Evolutionary conservation across 148 eudicot genomes (phyloP).

Genomic region (Cornus kousa): DNA sequence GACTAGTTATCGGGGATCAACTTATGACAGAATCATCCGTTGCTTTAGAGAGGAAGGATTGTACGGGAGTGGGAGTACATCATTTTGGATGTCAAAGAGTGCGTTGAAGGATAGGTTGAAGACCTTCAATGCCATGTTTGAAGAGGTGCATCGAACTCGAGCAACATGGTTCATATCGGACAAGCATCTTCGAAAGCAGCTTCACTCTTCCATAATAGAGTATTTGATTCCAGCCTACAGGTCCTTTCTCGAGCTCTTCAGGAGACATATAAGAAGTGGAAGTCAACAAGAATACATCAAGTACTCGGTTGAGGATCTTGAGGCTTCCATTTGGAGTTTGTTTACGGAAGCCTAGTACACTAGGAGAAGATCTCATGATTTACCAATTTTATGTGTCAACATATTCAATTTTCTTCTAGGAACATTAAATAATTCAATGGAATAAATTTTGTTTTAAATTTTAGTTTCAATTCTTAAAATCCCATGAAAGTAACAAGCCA

Average conservation of each 20-base stretch:
- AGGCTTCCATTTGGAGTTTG: constrained; percentile 63
- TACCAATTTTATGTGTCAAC: too few relatives aligned
- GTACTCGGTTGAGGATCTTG: constrained; percentile 77
- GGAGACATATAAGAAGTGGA: constrained; percentile 66
- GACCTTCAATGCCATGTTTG: constrained; percentile 71
- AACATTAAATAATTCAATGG: too few relatives aligned
- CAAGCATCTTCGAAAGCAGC: constrained; percentile 67
- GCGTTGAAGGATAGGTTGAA: constrained; percentile 76
- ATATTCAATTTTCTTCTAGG: too few relatives aligned
- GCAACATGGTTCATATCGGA: constrained; percentile 69
- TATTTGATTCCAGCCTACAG: constrained; percentile 73
- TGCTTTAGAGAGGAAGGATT: constrained; percentile 86
- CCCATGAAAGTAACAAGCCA: too few relatives aligned
- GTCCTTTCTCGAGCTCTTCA: constrained; percentile 66
- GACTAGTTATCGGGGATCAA: constrained; percentile 56
- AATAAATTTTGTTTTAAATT: too few relatives aligned
- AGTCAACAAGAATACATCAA: constrained; percentile 74
- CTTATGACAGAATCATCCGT: constrained; percentile 63
- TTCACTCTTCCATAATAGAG: constrained; percentile 68
- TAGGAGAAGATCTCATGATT: too few relatives aligned
- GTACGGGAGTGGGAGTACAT: constrained; percentile 64
- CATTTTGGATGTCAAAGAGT: constrained; percentile 61
- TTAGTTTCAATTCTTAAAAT: too few relatives aligned
- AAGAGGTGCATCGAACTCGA: constrained; percentile 76
- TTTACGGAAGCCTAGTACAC: constrained; percentile 21